Conservation (phyloP, 768 basidiomycete species). For the Chalciporus sphaerocephalus region DNA sequence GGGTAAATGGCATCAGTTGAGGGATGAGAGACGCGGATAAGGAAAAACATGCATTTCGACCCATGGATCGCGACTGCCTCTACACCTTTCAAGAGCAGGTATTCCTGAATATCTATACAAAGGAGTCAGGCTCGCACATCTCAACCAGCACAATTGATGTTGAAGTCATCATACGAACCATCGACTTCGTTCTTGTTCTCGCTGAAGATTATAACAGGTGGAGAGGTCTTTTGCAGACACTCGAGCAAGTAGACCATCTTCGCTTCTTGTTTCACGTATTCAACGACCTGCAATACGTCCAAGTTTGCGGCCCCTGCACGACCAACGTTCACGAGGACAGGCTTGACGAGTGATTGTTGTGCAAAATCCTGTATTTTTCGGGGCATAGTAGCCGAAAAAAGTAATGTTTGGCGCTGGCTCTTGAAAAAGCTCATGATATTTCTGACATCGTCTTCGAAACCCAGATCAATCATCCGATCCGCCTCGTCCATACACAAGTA, state of each 20-base stretch:
- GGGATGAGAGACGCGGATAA: neutral
- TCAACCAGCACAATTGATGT: neutral
- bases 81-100: slow-evolving; percentile 91
- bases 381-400: slow-evolving; percentile 99
- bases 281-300: slow-evolving; percentile 93
- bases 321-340: slow-evolving; percentile 94
- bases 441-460: slow-evolving; percentile 97
- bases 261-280: slow-evolving; percentile 99
- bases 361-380: slow-evolving; percentile 99
- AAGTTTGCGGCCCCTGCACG: slow-evolving; percentile 97
- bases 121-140: slow-evolving; percentile 1
- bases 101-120: slow-evolving; percentile 91
- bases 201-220: slow-evolving; percentile 95
- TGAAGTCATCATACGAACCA: slow-evolving; percentile 45
- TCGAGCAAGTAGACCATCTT: slow-evolving; percentile 99
- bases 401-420: slow-evolving; percentile 92
- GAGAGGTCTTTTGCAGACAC: slow-evolving; percentile 96
- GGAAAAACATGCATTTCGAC: slow-evolving; percentile 69
- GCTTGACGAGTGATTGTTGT: slow-evolving; percentile 90
- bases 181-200: slow-evolving; percentile 99
- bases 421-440: slow-evolving; percentile 99
- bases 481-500: slow-evolving; percentile 99
- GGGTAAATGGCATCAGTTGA: neutral
- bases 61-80: slow-evolving; percentile 99
- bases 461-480: slow-evolving; percentile 97